Evolutionary conservation across 2,329 filamentous ascomycete genomes (phyloP).

Genomic region (Aspergillus novofumigatus): DNA sequence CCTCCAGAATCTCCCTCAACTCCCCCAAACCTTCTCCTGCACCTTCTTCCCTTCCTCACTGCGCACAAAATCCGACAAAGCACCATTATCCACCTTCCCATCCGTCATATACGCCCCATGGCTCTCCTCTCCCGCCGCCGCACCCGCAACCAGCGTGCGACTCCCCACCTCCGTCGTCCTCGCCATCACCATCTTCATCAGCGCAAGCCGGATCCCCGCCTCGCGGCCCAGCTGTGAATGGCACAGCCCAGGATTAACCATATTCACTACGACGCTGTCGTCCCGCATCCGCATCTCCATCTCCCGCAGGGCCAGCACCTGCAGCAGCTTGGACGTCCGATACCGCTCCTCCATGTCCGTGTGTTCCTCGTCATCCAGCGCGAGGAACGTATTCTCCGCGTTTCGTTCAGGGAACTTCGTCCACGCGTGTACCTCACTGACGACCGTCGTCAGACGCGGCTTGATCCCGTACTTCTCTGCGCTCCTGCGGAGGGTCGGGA

Average conservation of each 20-base stretch:
- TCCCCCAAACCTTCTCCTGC: constrained; percentile 45
- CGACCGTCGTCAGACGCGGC: constrained; percentile 36
- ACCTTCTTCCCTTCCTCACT: constrained; percentile 36
- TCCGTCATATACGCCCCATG: constrained; percentile 48
- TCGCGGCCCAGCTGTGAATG: constrained; percentile 46
- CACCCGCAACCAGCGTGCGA: constrained; percentile 42
- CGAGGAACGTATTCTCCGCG: constrained; percentile 32
- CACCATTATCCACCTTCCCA: constrained; percentile 21
- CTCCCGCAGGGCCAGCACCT: constrained; percentile 44
- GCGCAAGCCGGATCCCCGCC: background rate
- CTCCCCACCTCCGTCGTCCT: constrained; percentile 47
- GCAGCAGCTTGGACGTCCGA: constrained; percentile 45
- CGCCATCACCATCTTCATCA: constrained; percentile 32
- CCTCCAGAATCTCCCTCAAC: constrained; percentile 40
- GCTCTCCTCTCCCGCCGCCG: constrained; percentile 35
- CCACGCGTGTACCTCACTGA: constrained; percentile 42
- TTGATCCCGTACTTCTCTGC: constrained; percentile 25
- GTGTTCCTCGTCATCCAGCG: constrained; percentile 33
- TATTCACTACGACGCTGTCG: constrained; percentile 46
- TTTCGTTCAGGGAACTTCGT: constrained; percentile 37
- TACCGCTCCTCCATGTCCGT: constrained; percentile 43
- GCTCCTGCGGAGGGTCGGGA: constrained; percentile 50
- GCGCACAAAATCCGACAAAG: constrained; percentile 35
- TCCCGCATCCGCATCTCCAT: constrained; percentile 28
- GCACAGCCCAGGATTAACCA: constrained; percentile 52